Conservation (phyloP, 1,139 yeast species). For the Sugiyamaella paludigena region DNA sequence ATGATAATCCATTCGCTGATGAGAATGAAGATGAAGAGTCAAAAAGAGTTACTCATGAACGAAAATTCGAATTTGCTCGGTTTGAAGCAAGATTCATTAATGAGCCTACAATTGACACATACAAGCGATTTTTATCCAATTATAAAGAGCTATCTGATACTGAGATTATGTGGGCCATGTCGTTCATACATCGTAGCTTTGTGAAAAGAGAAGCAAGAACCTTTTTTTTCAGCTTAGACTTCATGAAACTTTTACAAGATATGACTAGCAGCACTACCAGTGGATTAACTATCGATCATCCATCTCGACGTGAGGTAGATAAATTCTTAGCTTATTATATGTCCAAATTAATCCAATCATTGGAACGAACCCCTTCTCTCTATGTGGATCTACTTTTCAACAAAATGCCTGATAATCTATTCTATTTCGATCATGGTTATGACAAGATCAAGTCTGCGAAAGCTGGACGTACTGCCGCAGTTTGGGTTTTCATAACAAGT, state of each 20-base stretch:
- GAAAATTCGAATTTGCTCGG: slow-evolving; percentile 49
- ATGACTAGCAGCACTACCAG: slow-evolving; percentile 39
- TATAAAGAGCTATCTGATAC: slow-evolving; percentile 60
- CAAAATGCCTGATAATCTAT: slow-evolving; percentile 50
- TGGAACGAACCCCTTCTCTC: slow-evolving; percentile 52
- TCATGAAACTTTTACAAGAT: slow-evolving; percentile 55
- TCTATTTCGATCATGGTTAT: slow-evolving; percentile 53
- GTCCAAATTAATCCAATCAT: slow-evolving; percentile 55
- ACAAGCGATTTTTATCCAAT: slow-evolving; percentile 50
- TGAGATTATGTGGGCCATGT: slow-evolving; percentile 62
- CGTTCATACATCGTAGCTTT: slow-evolving; percentile 71
- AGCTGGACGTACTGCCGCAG: slow-evolving; percentile 18
- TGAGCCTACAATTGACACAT: slow-evolving; percentile 48
- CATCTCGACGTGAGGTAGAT: slow-evolving; percentile 57
- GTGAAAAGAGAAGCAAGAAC: slow-evolving; percentile 59
- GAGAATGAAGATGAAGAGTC: slow-evolving; percentile 41
- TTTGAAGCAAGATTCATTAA: slow-evolving; percentile 43
- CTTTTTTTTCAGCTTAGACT: slow-evolving; percentile 69
- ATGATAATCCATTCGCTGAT: slow-evolving; percentile 28
- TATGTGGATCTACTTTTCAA: slow-evolving; percentile 71
- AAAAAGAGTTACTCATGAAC: slow-evolving; percentile 45
- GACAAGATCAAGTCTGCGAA: slow-evolving; percentile 39
- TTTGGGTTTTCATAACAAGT: slow-evolving; percentile 30
- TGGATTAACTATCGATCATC: slow-evolving; percentile 39
- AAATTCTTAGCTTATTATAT: slow-evolving; percentile 67